phyloP scores from a whole-genome alignment of 331 rosid species.

The Acacia concinna region DNA sequence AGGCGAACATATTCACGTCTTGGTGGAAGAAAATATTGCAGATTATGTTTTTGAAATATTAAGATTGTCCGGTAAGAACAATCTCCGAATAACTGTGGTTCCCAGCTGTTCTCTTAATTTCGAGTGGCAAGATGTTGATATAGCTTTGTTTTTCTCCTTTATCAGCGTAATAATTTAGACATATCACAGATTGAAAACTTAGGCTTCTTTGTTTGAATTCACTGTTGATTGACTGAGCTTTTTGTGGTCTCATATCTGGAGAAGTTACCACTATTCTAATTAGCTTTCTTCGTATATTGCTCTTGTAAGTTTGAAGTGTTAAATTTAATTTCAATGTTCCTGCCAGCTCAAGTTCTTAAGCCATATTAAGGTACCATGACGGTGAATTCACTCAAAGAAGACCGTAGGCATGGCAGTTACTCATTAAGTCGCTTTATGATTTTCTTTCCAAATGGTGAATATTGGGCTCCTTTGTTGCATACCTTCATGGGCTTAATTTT shows the following conservation, averaged over 20 bases:
- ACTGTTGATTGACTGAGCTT: constrained; percentile 10
- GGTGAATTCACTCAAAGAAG: neutral
- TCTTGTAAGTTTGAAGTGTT: constrained; percentile 16
- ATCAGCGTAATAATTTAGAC: neutral
- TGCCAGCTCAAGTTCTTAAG: neutral
- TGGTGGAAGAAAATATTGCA: constrained; percentile 88
- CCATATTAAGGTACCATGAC: neutral
- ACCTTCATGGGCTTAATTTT: constrained; percentile 38
- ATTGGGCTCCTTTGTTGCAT: neutral
- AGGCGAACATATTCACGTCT: constrained; percentile 58
- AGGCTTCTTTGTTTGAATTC: constrained; percentile 13
- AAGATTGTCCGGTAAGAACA: constrained; percentile 81
- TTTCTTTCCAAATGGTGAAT: neutral
- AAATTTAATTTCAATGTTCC: constrained; percentile 23
- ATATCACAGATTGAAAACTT: neutral
- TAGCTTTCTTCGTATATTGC: constrained; percentile 22
- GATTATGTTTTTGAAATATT: constrained; percentile 92
- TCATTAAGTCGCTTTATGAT: neutral
- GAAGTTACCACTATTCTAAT: constrained; percentile 8
- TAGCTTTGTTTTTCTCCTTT: constrained; percentile 1
- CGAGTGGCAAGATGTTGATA: constrained; percentile 12
- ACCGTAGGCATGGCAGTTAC: neutral
- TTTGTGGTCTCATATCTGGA: constrained; percentile 19
- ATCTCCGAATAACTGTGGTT: neutral
- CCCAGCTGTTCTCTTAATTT: neutral